Base-by-base conservation (phyloP, 768 basidiomycete genomes). In the Scleroderma bovista region DNA sequence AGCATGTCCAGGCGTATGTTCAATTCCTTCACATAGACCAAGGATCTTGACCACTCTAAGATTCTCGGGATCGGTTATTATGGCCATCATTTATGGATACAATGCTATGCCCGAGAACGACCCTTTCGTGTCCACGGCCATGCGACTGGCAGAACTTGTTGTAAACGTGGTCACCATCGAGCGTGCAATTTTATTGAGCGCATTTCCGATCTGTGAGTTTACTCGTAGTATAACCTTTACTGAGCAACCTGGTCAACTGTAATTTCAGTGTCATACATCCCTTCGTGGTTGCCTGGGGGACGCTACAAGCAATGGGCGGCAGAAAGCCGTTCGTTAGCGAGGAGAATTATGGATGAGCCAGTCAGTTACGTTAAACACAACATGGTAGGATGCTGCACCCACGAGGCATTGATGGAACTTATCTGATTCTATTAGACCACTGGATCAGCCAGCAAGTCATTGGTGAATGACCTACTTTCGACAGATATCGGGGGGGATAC, bases 321-420 rank as follows among this genome's bases (percentile, higher is more conserved):
- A 9, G 46, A 50, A 39, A 53, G 52, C 39, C 51, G 43, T 32
- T 48, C 53, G 39, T 6, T 53, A 13, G 58, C 52, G 6, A 39
- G 53, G 22, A 39, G 48, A 17, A 42, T 63, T 13, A 52, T 55
- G 37, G 51, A 56, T 2, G 47, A 10, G 2, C 64, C 66, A 2
- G 57, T 63, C n/a, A 51, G 56, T 20, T 62, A 58, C 34, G 59
- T 64, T 45, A 56, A 59, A 32, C 53, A 55, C 12, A 58, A 51
- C 32, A 45, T 62, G 55, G 57, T 54, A 50, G 19, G 41, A 5
- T 16, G 3, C 23, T 42, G 1, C 22, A 4, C n/a, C 22, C 3
- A 41, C 15, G 12, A 6, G 3, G 41, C 12, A 13, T 23, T 16
- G 9, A 24, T 22, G 10, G n/a, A n/a, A 24, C 22, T 2, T 26